These are phyloP conservation scores for Ilyonectria sp. DNA, from an alignment of 2,329 filamentous ascomycete species.

Conservation along the genomic window DNA sequence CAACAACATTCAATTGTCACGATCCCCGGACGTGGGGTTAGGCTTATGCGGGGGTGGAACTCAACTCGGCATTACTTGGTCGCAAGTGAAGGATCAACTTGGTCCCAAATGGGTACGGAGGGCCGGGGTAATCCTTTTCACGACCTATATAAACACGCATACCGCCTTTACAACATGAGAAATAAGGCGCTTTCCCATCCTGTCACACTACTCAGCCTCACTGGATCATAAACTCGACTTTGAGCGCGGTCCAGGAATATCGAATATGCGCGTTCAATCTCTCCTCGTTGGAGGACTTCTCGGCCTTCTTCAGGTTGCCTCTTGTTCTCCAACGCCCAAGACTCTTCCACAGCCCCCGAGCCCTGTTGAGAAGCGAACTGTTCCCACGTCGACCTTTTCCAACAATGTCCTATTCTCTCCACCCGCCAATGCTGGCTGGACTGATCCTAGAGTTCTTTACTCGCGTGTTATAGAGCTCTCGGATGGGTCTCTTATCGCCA, in stretches of 20 bases:
- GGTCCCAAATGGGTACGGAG: neutral
- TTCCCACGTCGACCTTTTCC: constrained; percentile 31
- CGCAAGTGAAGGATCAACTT: neutral
- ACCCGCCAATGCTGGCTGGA: constrained; percentile 56
- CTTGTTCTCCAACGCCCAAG: constrained; percentile 9
- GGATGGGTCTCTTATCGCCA: constrained; percentile 65
- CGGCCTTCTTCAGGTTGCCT: constrained; percentile 13
- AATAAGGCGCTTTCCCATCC: neutral
- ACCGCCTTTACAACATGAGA: no score
- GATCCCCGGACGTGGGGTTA: neutral
- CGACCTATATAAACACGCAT: neutral
- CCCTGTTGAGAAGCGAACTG: constrained; percentile 18
- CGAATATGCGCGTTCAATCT: constrained; percentile 10
- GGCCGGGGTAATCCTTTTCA: neutral
- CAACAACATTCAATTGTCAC: neutral
- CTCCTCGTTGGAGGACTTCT: constrained; percentile 14
- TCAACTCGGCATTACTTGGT: neutral
- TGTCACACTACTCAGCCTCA: no score
- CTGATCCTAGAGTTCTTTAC: constrained; percentile 60
- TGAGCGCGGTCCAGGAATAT: neutral
- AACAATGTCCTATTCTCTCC: constrained; percentile 59
- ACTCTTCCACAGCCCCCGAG: neutral
- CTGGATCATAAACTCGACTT: neutral
- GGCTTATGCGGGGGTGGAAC: neutral
- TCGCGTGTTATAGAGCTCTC: constrained; percentile 60